Percentiles rank a stretch among this genome's conserved stretches.
Evolutionary conservation across 305 asterid species (phyloP).

Genomic region (Plantago coronopus): DNA sequence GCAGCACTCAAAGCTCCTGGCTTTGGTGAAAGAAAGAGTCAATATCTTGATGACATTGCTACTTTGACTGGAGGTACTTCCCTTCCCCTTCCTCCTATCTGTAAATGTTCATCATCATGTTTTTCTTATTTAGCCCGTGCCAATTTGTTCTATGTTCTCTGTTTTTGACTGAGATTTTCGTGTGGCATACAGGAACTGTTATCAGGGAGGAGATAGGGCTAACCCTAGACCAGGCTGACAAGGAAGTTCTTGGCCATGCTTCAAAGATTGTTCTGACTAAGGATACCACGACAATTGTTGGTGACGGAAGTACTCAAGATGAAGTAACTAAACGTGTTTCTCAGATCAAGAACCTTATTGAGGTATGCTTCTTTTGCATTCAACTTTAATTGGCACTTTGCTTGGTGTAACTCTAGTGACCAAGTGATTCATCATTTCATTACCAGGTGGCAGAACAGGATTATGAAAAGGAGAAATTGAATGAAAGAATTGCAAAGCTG

Average conservation of each 20-base stretch:
- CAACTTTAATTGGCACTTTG: background rate
- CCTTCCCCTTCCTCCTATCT: constrained; percentile 2
- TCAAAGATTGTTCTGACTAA: constrained; percentile 79
- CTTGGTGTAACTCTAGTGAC: background rate
- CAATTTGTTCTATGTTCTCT: background rate
- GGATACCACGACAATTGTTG: constrained; percentile 78
- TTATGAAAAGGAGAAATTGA: constrained; percentile 72
- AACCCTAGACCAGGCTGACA: constrained; percentile 67
- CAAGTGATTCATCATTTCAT: constrained; percentile 9
- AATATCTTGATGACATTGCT: constrained; percentile 89
- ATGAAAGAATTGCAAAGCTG: constrained; percentile 82
- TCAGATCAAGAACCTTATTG: constrained; percentile 72
- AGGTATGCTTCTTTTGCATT: constrained; percentile 38
- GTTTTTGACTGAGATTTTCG: background rate
- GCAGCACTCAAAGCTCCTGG: constrained; percentile 97
- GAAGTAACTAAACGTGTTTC: constrained; percentile 69
- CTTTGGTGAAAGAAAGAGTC: constrained; percentile 85
- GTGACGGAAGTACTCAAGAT: constrained; percentile 90
- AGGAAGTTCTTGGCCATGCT: constrained; percentile 82
- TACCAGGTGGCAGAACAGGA: constrained; percentile 76
- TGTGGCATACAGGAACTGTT: constrained; percentile 59
- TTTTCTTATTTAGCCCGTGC: background rate
- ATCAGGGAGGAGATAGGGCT: constrained; percentile 80
- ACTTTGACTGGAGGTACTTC: constrained; percentile 68
- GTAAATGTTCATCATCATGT: background rate